Evolutionary conservation across 2,329 filamentous ascomycete genomes (phyloP), one percentile per base, ranked within the genome.

Genomic region (Epicoccum sorghinum): DNA sequence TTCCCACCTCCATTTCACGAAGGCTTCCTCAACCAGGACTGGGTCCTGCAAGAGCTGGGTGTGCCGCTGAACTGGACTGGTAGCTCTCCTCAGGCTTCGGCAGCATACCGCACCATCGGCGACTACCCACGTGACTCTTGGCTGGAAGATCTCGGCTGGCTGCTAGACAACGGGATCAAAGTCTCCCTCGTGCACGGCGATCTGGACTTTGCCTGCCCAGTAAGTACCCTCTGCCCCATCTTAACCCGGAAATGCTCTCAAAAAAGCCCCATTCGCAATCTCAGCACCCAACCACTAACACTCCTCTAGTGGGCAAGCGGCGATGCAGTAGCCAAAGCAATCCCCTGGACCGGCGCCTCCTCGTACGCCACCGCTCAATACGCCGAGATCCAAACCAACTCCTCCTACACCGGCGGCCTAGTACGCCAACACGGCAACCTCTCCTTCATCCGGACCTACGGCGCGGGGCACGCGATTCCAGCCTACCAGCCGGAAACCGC

Each of bases 11-110:
- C 62, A 2, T 62, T 60, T 30, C 55, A 60, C 12, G 55, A 59
- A 13, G 62, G 60, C 10, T 63, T 48, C 18, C n/a, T 63, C 38
- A 84, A 81, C 65, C 78, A 82, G 57, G 71, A 76, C 8, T 80
- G 80, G 66, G 81, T 86, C 0, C 83, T 85, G 60, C 67, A 69
- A 1, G 83, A 83, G 0, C 77, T 87, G 1, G 85, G 85, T 5
- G 81, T 83, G 0, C 82, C 82, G 0, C 67, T 86, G n/a, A 86
- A 86, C 67, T 64, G 61, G 50, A 53, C 50, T 2, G 50, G 50
- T 10, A 53, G 29, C 41, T 61, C 62, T 3, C 60, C 61, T 1
- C 55, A 65, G 37, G 59, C 60, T 8, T 64, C 55, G 1, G 47
- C 53, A 32, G 60, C 60, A n/a, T 65, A 65, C n/a, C 57, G 59